Evolutionary conservation across 2,329 filamentous ascomycete species (phyloP), one percentile per base, ranked within the genome.

Genomic region (Fusarium torulosum): DNA sequence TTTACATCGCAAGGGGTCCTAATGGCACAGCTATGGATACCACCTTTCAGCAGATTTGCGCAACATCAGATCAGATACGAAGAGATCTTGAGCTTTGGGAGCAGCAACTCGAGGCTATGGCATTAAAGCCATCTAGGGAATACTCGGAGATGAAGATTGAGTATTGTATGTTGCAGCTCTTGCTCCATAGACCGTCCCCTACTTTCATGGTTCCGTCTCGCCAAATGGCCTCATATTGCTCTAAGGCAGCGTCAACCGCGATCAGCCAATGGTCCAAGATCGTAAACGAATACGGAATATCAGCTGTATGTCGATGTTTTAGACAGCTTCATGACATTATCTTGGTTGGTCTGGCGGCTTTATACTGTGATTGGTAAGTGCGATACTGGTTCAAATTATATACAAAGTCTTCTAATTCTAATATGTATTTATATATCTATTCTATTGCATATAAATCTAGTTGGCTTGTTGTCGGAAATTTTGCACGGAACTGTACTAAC

Each of bases 11-110:
- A 2, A 20, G 56, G 11, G 56, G 56, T 2, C 42, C 56, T 0
- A 50, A 23, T 2, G 53, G 53, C 2, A 59, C 53, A 6, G 53
- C 55, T 4, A 59, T 59, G 56, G 21, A 59, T 4, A 59, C 56
- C 0, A 59, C 27, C 1, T 59, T 59, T 17, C 52, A 59, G 6
- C 56, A 59, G 2, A 59, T 59, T 2, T 59, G 56, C 6, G 35
- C 53, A 0, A 49, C 35, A 0, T 59, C 56, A 0, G 56, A 59
- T 0, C 41, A 49, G 0, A 59, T 57, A 1, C 27, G 56, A 2
- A 20, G 42, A 4, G 56, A 59, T 7, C 56, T 59, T 2, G 53
- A 59, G 7, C 27, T 59, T 0, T 59, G 52, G 56, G 53, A 58
- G 2, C 42, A 59, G 19, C 15, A 37, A 3, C 31, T 59, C 0